These are phyloP conservation scores for Exserohilum rostratum DNA, from an alignment of 2,329 filamentous ascomycete species.

Conservation along the genomic window DNA sequence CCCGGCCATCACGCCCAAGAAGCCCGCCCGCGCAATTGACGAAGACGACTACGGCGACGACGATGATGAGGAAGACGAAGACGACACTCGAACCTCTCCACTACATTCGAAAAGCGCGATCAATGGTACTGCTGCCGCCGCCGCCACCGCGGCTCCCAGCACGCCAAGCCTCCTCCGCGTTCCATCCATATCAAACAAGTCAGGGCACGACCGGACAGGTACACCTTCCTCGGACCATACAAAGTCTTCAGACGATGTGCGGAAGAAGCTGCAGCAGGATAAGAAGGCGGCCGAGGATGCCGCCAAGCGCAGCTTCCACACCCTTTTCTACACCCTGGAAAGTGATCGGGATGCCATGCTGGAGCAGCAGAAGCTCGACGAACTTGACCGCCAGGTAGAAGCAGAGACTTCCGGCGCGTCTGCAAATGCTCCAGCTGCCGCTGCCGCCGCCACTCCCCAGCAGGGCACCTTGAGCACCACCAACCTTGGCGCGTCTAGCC, in stretches of 20 bases:
- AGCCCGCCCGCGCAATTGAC: slow-evolving; percentile 76
- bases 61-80: slow-evolving; percentile 59
- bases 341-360: slow-evolving; percentile 96
- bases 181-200: slow-evolving; percentile 69
- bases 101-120: slow-evolving; percentile 60
- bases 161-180: slow-evolving; percentile 67
- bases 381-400: slow-evolving; percentile 94
- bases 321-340: slow-evolving; percentile 92
- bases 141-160: slow-evolving; percentile 63
- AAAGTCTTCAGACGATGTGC: slow-evolving; percentile 82
- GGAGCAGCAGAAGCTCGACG: slow-evolving; percentile 95
- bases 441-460: slow-evolving; percentile 62
- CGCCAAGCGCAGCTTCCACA: slow-evolving; percentile 88
- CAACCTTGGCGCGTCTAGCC: slow-evolving; percentile 91
- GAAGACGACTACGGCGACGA: slow-evolving; percentile 89
- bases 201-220: slow-evolving; percentile 64
- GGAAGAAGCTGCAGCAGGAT: slow-evolving; percentile 90
- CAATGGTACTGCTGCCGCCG: slow-evolving; percentile 59
- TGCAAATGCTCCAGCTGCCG: slow-evolving; percentile 57
- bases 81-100: slow-evolving; percentile 53
- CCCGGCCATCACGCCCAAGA: slow-evolving; percentile 66
- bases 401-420: slow-evolving; percentile 80
- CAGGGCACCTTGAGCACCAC: slow-evolving; percentile 91
- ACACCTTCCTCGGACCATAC: slow-evolving; percentile 62
- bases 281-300: slow-evolving; percentile 89